A percentile compares a stretch with the other conserved stretches of the same genome.
These are phyloP conservation scores for Fusarium sp. DNA, from an alignment of 2,329 filamentous ascomycete genomes.

Conservation along the genomic window DNA sequence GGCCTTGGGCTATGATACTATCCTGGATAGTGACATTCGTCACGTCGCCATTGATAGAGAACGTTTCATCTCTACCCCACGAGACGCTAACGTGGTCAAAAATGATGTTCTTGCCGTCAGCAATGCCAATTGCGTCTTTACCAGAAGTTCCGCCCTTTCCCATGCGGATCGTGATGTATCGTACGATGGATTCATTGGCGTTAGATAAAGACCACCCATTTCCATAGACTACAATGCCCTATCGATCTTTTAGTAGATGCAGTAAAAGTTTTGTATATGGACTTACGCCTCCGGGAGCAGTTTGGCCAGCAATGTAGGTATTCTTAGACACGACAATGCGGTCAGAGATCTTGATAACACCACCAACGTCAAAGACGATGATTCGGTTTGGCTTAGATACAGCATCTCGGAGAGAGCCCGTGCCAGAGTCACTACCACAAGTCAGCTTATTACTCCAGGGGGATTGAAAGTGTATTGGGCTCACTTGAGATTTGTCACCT, in stretches of 20 bases:
- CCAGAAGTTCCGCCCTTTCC: slow-evolving; percentile 63
- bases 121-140: slow-evolving; percentile 67
- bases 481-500: slow-evolving; percentile 54
- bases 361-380: slow-evolving; percentile 62
- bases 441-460: background rate
- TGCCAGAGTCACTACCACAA: slow-evolving; percentile 50
- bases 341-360: slow-evolving; percentile 60
- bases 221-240: slow-evolving; percentile 65
- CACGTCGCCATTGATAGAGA: slow-evolving; percentile 62
- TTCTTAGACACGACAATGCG: slow-evolving; percentile 60
- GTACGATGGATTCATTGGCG: slow-evolving; percentile 64
- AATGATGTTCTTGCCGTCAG: slow-evolving; percentile 65
- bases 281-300: slow-evolving; percentile 61
- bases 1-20: slow-evolving; percentile 66
- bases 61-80: slow-evolving; percentile 69
- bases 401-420: slow-evolving; percentile 53
- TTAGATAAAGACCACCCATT: slow-evolving; percentile 66
- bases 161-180: slow-evolving; percentile 68
- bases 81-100: slow-evolving; percentile 67
- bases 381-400: slow-evolving; percentile 58
- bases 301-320: slow-evolving; percentile 62
- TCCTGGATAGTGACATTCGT: slow-evolving; percentile 65
- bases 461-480: background rate
- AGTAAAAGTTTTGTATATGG: background rate
- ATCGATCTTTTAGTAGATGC: background rate